Evolutionary conservation across 2,329 filamentous ascomycete genomes (phyloP), one percentile per base, ranked within the genome.

Genomic region (Sclerotiophoma versabilis): DNA sequence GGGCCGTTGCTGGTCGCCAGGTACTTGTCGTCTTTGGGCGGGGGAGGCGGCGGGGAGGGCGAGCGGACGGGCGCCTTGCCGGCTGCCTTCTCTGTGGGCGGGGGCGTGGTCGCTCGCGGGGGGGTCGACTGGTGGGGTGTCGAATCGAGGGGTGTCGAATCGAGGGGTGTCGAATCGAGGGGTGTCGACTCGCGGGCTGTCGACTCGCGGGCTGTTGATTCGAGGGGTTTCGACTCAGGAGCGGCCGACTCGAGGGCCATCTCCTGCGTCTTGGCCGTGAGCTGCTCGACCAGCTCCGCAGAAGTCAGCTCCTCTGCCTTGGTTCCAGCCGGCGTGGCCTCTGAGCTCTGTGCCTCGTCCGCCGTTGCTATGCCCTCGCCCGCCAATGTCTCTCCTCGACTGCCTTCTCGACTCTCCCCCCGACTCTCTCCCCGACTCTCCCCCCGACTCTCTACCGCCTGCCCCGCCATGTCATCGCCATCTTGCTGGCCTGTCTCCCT

Each of bases 21-120:
- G 67, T 84, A 86, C 29, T 75, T 72, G 42, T 81, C 76, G 63
- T 84, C 81, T 64, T 82, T 82, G 2, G 78, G 76, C 2, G 81
- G 79, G 3, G 76, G 81, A 4, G 80, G 76, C 39, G 81, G 81
- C 25, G 80, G 79, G 3, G 72, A 71, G 0, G 71, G 71, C 30
- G 74, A 75, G 25, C 60, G 65, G 4, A 74, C 49, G 15, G 70
- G 56, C 0, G 60, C 65, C 39, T 75, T 72, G 27, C 64, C 70
- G 15, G 66, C 65, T 19, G 65, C 58, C 26, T 65, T 68, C 12
- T 49, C 51, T 33, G 44, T 44, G 17, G 64, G 53, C 17, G 54
- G 49, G 14, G 57, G 58, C 36, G 49, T 41, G 17, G 64, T 50
- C 17, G 54, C 47, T 11, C 15, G 47, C 23, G 64, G 11, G 51